Base-by-base conservation (phyloP, 2,329 filamentous ascomycete genomes). In the Cordyceps militaris region DNA sequence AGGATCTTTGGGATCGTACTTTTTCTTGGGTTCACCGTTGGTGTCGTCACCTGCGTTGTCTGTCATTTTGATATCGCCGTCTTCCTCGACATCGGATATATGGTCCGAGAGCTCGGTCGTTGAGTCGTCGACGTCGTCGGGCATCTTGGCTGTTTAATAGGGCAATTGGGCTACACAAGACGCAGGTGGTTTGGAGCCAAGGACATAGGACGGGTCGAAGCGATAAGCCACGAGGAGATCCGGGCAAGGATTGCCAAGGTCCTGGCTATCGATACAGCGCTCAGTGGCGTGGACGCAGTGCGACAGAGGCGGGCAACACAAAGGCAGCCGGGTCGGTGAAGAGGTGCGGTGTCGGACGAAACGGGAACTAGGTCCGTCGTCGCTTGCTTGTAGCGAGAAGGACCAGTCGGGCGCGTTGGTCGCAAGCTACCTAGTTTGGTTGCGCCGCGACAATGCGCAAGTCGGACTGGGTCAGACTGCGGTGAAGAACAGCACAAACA, bases 1-100 rank as follows among this genome's bases (percentile, higher is more conserved):
- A 58, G 93, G 92, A 71, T 99, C 94, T 73, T 97, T 97, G 58
- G 91, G 84, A 75, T 89, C 81, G 70, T 85, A 80, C 73, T 86
- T 87, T 74, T 87, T 88, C 74, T 85, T 85, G 59, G 76, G 71
- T 66, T 82, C 78, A 59, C 73, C 74, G 62, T 73, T 74, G 64
- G 74, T 82, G 63, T 79, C 77, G 71, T 79, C 75, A 65, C 77
- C 73, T 14, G 52, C 46, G 65, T 76, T 79, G 57, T 70, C 65
- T 58, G 67, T 67, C 56, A 71, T 69, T 57, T 79, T 78, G 63
- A 76, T 75, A 68, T 79, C 75, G 69, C 77, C 76, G 64, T 82
- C 80, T 73, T 82, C 76, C 62, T 81, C 79, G 70, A 79, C 81
- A 66, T 83, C 81, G 69, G 81, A 83, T 76, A 80, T 74, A 64